A percentile compares a stretch with the other conserved stretches of the same genome.
Conservation (phyloP, 768 basidiomycete species). For the Ramaria rubella region DNA sequence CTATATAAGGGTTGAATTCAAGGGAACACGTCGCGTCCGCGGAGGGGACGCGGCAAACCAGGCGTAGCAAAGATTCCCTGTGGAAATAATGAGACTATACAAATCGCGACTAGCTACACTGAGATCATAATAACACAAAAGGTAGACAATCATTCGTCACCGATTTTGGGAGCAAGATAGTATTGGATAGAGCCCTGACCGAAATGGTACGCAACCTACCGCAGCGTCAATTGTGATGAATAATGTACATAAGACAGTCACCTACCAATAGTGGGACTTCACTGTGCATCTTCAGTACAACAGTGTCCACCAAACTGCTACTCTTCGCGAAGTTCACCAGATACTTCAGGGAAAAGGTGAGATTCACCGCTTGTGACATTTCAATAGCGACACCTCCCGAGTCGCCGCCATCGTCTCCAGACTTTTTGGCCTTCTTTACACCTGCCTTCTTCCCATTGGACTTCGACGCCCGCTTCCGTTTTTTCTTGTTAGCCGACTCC, state of each 20-base stretch:
- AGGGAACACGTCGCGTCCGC: no score
- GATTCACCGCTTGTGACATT: conserved; percentile 83
- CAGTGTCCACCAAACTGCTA: conserved; percentile 59
- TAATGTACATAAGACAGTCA: conserved; percentile 10
- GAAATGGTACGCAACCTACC: conserved; percentile 82
- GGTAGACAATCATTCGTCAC: conserved; percentile 53
- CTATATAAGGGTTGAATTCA: no score
- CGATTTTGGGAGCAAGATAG: conserved; percentile 95
- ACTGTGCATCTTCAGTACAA: conserved; percentile 84
- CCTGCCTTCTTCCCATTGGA: conserved; percentile 30
- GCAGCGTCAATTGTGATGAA: background rate
- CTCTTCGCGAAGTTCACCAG: conserved; percentile 96
- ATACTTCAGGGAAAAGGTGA: conserved; percentile 96
- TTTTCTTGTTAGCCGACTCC: conserved; percentile 40
- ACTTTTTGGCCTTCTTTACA: conserved; percentile 54
- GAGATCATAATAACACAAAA: background rate
- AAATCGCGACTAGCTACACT: no score
- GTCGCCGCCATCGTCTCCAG: conserved; percentile 39
- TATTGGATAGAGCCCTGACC: conserved; percentile 85
- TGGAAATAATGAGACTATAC: no score
- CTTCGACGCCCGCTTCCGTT: conserved; percentile 52
- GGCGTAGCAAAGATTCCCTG: no score
- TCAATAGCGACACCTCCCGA: conserved; percentile 65
- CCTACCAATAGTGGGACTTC: conserved; percentile 84
- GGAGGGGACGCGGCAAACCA: no score